Percentiles rank a stretch among this genome's conserved stretches.
These are phyloP conservation scores for Entomortierella chlamydospora DNA, from an alignment of 192 early-diverging fungal genomes.

Conservation along the genomic window DNA sequence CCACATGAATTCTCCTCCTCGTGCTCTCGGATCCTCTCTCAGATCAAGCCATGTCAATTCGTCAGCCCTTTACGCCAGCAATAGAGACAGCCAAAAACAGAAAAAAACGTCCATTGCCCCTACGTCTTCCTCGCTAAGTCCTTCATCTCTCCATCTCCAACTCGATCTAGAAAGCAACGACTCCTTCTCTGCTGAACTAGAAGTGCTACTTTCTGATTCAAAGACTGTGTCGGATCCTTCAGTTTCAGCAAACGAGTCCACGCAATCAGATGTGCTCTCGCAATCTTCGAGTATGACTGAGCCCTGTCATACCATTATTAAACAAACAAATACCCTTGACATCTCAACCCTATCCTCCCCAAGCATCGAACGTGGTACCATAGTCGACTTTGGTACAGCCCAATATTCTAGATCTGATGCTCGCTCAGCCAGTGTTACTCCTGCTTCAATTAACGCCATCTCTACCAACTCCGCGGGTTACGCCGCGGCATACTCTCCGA, in stretches of 20 bases:
- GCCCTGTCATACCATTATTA: neutral
- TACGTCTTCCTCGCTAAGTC: neutral
- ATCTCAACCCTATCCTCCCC: neutral
- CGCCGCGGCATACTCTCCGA: neutral
- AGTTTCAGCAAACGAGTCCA: neutral
- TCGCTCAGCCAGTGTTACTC: neutral
- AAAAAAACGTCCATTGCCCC: neutral
- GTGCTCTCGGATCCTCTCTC: neutral
- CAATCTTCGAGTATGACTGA: neutral
- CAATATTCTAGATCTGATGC: neutral
- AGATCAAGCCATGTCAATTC: conserved; percentile 1
- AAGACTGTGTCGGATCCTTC: neutral
- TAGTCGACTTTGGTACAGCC: neutral
- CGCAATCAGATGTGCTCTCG: neutral
- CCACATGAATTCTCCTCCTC: neutral
- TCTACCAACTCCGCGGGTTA: neutral
- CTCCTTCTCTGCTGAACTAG: conserved; percentile 28
- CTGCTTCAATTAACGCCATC: neutral
- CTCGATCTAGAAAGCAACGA: conserved; percentile 10
- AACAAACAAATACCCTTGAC: neutral
- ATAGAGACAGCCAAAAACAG: neutral
- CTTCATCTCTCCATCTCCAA: neutral
- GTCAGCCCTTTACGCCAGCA: conserved; percentile 13
- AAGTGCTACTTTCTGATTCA: conserved; percentile 6
- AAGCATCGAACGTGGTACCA: neutral